phyloP scores from a whole-genome alignment of 2,329 filamentous ascomycete genomes.

The Penicillium griseofulvum region DNA sequence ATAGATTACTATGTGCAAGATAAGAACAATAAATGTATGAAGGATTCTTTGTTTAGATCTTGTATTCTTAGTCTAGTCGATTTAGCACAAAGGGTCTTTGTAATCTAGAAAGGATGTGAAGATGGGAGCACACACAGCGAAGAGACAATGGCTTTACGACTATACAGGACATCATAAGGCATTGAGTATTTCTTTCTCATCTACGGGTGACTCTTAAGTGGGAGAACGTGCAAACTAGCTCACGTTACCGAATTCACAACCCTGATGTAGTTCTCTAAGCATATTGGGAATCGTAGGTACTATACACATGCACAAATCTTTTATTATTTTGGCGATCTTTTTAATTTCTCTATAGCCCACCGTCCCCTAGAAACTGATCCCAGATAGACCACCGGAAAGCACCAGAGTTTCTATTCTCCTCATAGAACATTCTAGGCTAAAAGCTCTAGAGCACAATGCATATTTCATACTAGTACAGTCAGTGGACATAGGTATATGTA shows the following conservation, averaged over 20 bases:
- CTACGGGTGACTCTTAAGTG: background rate
- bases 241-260: too few relatives aligned
- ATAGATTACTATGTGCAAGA: background rate
- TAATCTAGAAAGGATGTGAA: background rate
- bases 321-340: too few relatives aligned
- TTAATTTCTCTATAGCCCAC: too few relatives aligned
- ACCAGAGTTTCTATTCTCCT: too few relatives aligned
- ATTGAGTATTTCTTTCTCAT: too few relatives aligned
- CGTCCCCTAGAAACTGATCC: too few relatives aligned
- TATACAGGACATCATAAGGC: background rate
- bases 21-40: background rate
- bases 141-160: background rate
- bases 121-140: too few relatives aligned
- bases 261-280: background rate
- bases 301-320: background rate
- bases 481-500: too few relatives aligned
- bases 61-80: background rate
- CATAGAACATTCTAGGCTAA: too few relatives aligned
- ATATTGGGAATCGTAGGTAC: background rate
- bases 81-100: background rate
- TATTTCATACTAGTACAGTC: too few relatives aligned
- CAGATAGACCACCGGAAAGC: too few relatives aligned
- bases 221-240: background rate
- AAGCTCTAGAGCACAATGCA: too few relatives aligned
- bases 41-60: background rate